A percentile compares a stretch with the other conserved stretches of the same genome.
Conservation (phyloP, 257 asterid species). For the Anisodus tanguticus region DNA sequence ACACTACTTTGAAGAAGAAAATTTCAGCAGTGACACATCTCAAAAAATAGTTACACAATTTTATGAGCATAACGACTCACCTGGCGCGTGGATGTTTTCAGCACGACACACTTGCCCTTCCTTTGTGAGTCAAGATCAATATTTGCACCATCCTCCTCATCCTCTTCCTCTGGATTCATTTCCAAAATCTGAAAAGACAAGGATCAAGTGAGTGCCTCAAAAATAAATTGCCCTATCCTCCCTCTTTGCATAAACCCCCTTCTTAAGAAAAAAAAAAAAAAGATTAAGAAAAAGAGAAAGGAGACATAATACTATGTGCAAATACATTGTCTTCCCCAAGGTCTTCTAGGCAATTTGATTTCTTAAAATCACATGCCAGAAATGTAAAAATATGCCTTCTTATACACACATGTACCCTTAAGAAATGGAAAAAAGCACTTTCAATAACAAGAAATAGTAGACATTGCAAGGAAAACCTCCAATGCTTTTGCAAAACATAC, state of each 20-base stretch:
- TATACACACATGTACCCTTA: not conserved
- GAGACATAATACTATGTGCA: not conserved
- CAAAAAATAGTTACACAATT: not conserved
- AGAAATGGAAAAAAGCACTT: not conserved
- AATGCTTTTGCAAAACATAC: not conserved
- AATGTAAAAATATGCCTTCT: not conserved
- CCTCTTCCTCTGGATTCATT: constrained; percentile 99
- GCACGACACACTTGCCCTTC: constrained; percentile 97
- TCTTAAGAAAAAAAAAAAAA: not conserved
- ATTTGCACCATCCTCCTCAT: constrained; percentile 97
- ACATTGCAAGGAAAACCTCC: not conserved
- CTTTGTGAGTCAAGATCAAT: constrained; percentile 97
- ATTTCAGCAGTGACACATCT: not conserved
- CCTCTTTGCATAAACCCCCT: not conserved
- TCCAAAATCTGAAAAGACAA: constrained; percentile 67
- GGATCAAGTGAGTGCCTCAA: not conserved
- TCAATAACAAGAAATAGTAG: not conserved
- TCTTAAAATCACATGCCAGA: not conserved
- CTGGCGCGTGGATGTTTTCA: constrained; percentile 96
- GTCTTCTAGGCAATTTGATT: not conserved
- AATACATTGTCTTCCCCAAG: constrained; percentile 3
- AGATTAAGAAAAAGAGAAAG: not conserved
- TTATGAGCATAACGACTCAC: constrained; percentile 42
- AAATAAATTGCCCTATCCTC: not conserved
- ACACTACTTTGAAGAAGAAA: not conserved